Evolutionary conservation across 2,329 filamentous ascomycete species (phyloP), one percentile per base, ranked within the genome.

Genomic region (Colletotrichum sojae): DNA sequence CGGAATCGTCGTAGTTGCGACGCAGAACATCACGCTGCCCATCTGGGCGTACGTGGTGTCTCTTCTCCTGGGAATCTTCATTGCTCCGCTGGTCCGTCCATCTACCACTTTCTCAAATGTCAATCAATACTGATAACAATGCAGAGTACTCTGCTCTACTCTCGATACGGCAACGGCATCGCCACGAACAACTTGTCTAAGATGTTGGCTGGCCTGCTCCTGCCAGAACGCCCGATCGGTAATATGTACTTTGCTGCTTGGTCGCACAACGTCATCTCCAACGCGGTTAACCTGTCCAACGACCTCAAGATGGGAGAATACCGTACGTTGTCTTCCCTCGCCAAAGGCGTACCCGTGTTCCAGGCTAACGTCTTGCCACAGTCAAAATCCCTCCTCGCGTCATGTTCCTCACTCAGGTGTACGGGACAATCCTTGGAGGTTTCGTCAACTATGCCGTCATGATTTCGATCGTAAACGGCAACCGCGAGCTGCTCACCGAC

Each of bases 291-390:
- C 62, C 77, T 89, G 6, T 85, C 80, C 45, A 84, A 82, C 54
- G 86, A 88, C 70, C 74, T 89, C 25, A 89, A 89, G 77, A 83
- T 89, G 81, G 88, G 87, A 20, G 85, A 89, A 78, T 89, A 89
- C 58, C 82, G 85, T 85, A 77, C 59, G 83, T 78, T 4, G 83
- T 78, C 3, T n/a, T 15, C 1, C 9, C 27, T 31, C 27, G 27
- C 8, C 27, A 9, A 6, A 31, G 27, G 27, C 27, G 6, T 10
- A 6, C 27, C 9, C 27, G 27, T 31, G 27, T 31, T 31, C 27
- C 27, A 31, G 25, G 54, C 74, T 78, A 51, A 81, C 56, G 13
- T 0, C 31, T 18, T 12, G 43, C 36, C 71, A n/a, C 27, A 84
- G 82, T 86, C 72, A 89, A 89, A 71, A 85, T 89, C 6, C 85